phyloP scores from a whole-genome alignment of 176 grass and related monocot genomes.

The Themeda triandra region DNA sequence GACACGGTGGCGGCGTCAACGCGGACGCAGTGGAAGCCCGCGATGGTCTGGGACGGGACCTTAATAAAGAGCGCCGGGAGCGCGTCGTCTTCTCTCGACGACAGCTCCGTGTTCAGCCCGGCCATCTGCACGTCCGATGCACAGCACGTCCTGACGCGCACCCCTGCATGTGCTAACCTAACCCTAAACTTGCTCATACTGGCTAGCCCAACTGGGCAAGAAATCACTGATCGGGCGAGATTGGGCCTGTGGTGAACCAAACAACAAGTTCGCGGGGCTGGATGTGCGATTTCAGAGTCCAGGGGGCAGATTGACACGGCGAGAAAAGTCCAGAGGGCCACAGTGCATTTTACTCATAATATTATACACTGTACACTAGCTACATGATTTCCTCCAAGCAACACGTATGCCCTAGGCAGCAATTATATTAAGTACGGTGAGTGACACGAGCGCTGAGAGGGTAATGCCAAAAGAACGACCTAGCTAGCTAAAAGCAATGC shows the following conservation, averaged over 20 bases:
- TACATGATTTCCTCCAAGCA: not conserved
- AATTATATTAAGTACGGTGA: not conserved
- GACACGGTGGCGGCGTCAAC: not conserved
- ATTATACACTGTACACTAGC: not conserved
- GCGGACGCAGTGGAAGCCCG: slow-evolving; percentile 47
- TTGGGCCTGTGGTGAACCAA: too few species aligned
- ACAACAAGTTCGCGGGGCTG: too few species aligned
- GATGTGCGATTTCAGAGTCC: too few species aligned
- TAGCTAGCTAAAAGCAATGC: not conserved
- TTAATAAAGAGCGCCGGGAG: slow-evolving; percentile 38
- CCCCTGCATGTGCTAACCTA: too few species aligned
- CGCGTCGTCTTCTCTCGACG: slow-evolving; percentile 10
- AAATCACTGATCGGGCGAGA: too few species aligned
- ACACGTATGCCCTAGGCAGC: slow-evolving; percentile 25
- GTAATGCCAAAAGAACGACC: slow-evolving; percentile 21
- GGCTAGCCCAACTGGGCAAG: too few species aligned
- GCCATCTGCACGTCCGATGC: slow-evolving; percentile 8
- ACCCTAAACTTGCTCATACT: too few species aligned
- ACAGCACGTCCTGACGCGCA: too few species aligned
- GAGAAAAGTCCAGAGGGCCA: too few species aligned
- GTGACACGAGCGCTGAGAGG: not conserved
- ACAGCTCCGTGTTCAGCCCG: not conserved
- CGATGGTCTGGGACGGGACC: slow-evolving; percentile 29
- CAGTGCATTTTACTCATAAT: too few species aligned
- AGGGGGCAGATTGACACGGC: too few species aligned